Evolutionary conservation across 75 land plant species (phyloP).

Genomic region (Pinus tabuliformis): DNA sequence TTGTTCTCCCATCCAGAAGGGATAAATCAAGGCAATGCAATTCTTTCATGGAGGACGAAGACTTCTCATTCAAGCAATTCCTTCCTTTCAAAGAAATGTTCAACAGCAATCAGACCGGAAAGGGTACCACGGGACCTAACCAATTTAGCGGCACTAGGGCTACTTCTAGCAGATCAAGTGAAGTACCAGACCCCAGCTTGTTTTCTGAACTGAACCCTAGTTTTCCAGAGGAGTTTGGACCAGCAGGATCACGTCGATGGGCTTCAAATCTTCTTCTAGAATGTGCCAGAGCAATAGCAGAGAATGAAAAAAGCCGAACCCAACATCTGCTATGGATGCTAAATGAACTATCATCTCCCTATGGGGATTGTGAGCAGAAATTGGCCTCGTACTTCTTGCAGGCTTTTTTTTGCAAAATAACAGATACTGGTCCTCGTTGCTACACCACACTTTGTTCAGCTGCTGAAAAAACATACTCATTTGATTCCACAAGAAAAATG

Average conservation of each 20-base stretch:
- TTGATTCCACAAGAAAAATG: slow-evolving; percentile 75
- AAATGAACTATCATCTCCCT: slow-evolving; percentile 91
- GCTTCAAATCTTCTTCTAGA: slow-evolving; percentile 65
- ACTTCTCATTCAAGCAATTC: slow-evolving; percentile 9
- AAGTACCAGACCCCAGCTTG: neutral
- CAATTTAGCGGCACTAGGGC: neutral
- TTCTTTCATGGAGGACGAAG: slow-evolving; percentile 8
- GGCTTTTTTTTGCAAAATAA: slow-evolving; percentile 75
- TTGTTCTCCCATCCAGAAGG: neutral
- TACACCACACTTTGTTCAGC: slow-evolving; percentile 60
- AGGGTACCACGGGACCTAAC: neutral
- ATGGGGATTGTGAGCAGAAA: slow-evolving; percentile 85
- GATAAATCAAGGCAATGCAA: slow-evolving; percentile 6
- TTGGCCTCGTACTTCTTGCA: slow-evolving; percentile 80
- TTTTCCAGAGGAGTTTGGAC: neutral
- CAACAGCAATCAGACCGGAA: slow-evolving; percentile 2
- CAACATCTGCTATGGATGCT: slow-evolving; percentile 95
- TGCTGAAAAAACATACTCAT: slow-evolving; percentile 59
- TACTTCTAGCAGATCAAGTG: slow-evolving; percentile 6
- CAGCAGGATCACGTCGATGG: slow-evolving; percentile 33
- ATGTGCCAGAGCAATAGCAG: slow-evolving; percentile 58
- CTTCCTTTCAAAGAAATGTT: slow-evolving; percentile 11
- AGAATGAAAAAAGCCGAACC: slow-evolving; percentile 48
- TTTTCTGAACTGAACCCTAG: neutral
- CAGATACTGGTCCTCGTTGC: slow-evolving; percentile 67